Percentiles rank a stretch among this genome's conserved stretches.
Evolutionary conservation across 176 grass and related monocot genomes (phyloP).

Genomic region (Triticum turgidum): DNA sequence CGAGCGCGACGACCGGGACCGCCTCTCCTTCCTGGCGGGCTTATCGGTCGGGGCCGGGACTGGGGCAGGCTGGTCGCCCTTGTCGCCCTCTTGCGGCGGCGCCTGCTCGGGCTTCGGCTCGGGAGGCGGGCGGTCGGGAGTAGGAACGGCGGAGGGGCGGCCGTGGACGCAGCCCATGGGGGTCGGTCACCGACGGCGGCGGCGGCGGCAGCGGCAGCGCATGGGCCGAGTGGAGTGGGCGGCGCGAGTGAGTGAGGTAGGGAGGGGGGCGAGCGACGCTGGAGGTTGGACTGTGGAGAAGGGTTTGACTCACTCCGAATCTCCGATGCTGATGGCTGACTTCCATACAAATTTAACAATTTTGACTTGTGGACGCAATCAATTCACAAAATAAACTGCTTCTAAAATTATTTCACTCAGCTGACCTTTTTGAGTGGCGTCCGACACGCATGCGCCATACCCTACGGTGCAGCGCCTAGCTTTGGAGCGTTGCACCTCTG

Average conservation of each 20-base stretch:
- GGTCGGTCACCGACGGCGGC: conserved; percentile 42
- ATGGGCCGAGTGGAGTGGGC: conserved; percentile 12
- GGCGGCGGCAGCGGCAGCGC: conserved; percentile 41
- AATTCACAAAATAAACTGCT: too few species aligned
- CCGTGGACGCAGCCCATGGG: conserved; percentile 82
- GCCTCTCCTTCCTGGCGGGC: conserved; percentile 37
- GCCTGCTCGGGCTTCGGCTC: conserved; percentile 26
- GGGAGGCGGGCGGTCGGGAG: conserved; percentile 37
- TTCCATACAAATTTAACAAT: neutral
- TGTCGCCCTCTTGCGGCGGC: conserved; percentile 23
- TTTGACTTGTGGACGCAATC: too few species aligned
- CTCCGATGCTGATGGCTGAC: conserved; percentile 22
- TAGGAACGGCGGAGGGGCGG: conserved; percentile 39
- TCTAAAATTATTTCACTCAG: too few species aligned
- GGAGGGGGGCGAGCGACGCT: too few species aligned
- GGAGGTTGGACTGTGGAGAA: too few species aligned
- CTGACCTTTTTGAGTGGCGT: too few species aligned
- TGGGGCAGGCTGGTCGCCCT: conserved; percentile 16
- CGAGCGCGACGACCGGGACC: conserved; percentile 29
- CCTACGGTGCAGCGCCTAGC: too few species aligned
- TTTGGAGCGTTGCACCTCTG: too few species aligned
- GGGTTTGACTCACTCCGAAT: conserved; percentile 38
- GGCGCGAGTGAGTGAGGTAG: neutral
- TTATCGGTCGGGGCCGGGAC: conserved; percentile 20
- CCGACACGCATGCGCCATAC: too few species aligned